Evolutionary conservation across 768 basidiomycete genomes (phyloP).

Genomic region (Tubosaeta sp.): DNA sequence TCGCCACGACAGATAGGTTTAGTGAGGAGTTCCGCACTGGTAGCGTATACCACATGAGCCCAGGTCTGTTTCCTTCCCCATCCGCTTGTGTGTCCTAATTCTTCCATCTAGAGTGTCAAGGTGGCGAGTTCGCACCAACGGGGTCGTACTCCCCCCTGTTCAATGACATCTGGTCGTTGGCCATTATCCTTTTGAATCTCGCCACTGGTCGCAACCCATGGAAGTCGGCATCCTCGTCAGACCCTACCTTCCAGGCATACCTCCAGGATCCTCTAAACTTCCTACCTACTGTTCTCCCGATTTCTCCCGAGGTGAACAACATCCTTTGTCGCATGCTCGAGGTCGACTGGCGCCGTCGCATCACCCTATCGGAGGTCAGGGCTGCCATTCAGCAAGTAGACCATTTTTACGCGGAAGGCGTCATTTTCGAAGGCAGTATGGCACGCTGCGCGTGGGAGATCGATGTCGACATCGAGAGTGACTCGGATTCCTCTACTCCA

Average conservation of each 20-base stretch:
- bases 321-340: slow-evolving; percentile 72
- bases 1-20: slow-evolving; percentile 81
- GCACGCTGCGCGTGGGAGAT: slow-evolving; percentile 77
- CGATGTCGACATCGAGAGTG: slow-evolving; percentile 59
- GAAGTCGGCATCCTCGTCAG: slow-evolving; percentile 79
- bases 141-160: slow-evolving; percentile 78
- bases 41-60: slow-evolving; percentile 98
- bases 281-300: slow-evolving; percentile 80
- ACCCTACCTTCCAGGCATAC: slow-evolving; percentile 89
- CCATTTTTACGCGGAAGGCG: slow-evolving; percentile 70
- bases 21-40: slow-evolving; percentile 92
- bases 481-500: slow-evolving; percentile 54
- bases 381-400: slow-evolving; percentile 51
- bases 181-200: slow-evolving; percentile 94
- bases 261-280: slow-evolving; percentile 71
- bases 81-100: slow-evolving; percentile 16
- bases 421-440: slow-evolving; percentile 76
- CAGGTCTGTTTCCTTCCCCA: slow-evolving; percentile 48
- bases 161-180: slow-evolving; percentile 96
- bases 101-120: slow-evolving; percentile 70
- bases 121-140: slow-evolving; percentile 58
- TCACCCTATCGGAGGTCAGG: slow-evolving; percentile 48
- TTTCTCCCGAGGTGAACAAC: slow-evolving; percentile 68
- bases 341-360: slow-evolving; percentile 56
- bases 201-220: slow-evolving; percentile 94